Conservation (phyloP, 169 alveolate genomes). For the Plasmodium fragile region DNA sequence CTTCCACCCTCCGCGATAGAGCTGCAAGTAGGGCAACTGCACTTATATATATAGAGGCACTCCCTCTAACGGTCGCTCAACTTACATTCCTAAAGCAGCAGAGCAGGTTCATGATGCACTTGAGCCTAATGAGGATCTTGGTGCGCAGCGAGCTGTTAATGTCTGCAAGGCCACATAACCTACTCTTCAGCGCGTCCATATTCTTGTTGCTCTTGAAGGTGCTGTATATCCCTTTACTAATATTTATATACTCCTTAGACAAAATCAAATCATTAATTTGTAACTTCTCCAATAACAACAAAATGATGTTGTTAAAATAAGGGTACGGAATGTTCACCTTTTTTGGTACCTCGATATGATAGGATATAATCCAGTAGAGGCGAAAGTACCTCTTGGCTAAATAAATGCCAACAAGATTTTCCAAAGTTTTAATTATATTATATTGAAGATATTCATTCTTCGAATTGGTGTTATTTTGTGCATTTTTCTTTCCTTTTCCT, state of each 20-base stretch:
- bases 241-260: conserved; percentile 61
- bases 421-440: conserved; percentile 61
- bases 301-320: conserved; percentile 70
- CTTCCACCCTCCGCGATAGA: neutral
- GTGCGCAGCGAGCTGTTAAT: conserved; percentile 26
- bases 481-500: conserved; percentile 21
- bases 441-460: conserved; percentile 44
- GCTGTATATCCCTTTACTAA: conserved; percentile 34
- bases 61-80: neutral
- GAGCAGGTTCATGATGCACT: conserved; percentile 46
- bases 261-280: conserved; percentile 56
- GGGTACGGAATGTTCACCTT: conserved; percentile 42
- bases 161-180: conserved; percentile 11
- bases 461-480: conserved; percentile 8
- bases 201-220: conserved; percentile 39
- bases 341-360: conserved; percentile 71
- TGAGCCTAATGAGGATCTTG: conserved; percentile 22
- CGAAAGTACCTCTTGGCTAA: conserved; percentile 71
- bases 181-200: conserved; percentile 27
- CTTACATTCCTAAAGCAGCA: conserved; percentile 70
- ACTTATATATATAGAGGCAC: neutral
- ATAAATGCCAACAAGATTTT: conserved; percentile 53
- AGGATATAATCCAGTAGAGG: conserved; percentile 61
- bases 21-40: neutral
- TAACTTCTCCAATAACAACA: conserved; percentile 56